phyloP scores from a whole-genome alignment of 805 yeast species.

The Teunomyces stri region DNA sequence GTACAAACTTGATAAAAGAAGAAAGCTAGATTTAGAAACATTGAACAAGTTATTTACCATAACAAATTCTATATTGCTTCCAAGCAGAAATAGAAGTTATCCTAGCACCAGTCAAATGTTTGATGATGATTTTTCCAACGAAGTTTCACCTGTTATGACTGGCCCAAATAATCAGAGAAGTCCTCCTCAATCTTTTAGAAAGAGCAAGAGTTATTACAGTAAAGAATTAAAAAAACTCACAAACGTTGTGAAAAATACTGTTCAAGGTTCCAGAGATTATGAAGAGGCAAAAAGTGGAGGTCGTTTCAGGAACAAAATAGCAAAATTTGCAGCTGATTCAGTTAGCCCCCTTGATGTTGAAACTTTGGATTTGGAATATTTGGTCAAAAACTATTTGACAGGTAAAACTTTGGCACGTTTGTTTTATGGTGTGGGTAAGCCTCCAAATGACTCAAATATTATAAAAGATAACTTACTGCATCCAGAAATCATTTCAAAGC shows the following conservation, averaged over 20 bases:
- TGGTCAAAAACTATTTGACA: conserved; percentile 28
- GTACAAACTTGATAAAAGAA: conserved; percentile 47
- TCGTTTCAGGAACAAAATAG: conserved; percentile 31
- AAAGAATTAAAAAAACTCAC: conserved; percentile 50
- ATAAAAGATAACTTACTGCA: background rate
- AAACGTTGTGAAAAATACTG: conserved; percentile 68
- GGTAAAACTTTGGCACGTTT: conserved; percentile 35
- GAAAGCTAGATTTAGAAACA: conserved; percentile 59
- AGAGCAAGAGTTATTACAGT: conserved; percentile 34
- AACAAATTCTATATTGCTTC: conserved; percentile 32
- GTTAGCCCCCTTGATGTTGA: conserved; percentile 39
- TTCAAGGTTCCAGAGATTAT: conserved; percentile 50
- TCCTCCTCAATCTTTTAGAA: conserved; percentile 9
- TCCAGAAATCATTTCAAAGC: conserved; percentile 1
- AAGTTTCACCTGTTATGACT: background rate
- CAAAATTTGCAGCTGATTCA: conserved; percentile 32
- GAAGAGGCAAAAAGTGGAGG: conserved; percentile 20
- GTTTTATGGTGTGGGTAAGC: conserved; percentile 23
- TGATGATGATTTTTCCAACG: conserved; percentile 4
- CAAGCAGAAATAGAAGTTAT: conserved; percentile 17
- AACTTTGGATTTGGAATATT: conserved; percentile 36
- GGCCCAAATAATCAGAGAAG: background rate
- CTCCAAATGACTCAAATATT: background rate
- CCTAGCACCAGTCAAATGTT: conserved; percentile 1
- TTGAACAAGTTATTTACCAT: conserved; percentile 32